Percentiles rank a stretch among this genome's conserved stretches.
These are phyloP conservation scores for Phaffomyces opuntiae DNA, from an alignment of 805 yeast species.

Conservation along the genomic window DNA sequence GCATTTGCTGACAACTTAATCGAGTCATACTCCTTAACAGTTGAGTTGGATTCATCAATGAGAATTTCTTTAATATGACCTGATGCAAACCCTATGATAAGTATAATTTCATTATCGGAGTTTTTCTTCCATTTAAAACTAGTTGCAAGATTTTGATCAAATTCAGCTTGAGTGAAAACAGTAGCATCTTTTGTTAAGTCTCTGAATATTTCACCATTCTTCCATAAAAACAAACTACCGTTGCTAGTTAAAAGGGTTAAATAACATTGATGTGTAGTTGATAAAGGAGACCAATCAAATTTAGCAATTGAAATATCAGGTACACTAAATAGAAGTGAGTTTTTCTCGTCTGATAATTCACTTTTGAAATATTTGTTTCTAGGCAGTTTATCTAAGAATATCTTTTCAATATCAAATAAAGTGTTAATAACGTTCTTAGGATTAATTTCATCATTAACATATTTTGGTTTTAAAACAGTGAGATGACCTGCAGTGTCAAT, in stretches of 20 bases:
- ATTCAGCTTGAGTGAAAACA: constrained; percentile 9
- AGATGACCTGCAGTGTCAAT: constrained; percentile 16
- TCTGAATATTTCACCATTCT: constrained; percentile 10
- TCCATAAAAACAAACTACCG: constrained; percentile 11
- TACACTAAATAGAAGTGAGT: constrained; percentile 11
- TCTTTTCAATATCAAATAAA: constrained; percentile 12
- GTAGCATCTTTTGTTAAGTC: constrained; percentile 8
- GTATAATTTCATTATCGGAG: not conserved
- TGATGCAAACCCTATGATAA: constrained; percentile 16
- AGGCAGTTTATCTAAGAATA: constrained; percentile 12
- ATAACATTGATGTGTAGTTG: constrained; percentile 6
- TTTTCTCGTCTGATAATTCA: constrained; percentile 14
- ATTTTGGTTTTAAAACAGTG: constrained; percentile 18
- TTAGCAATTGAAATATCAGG: constrained; percentile 9
- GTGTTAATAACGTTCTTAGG: constrained; percentile 9
- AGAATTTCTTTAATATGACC: constrained; percentile 9
- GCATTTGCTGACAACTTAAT: too few species aligned
- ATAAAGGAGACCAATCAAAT: constrained; percentile 20
- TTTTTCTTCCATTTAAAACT: constrained; percentile 16
- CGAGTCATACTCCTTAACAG: too few species aligned
- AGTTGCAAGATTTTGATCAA: constrained; percentile 11
- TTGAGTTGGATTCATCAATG: too few species aligned
- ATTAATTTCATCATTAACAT: constrained; percentile 6
- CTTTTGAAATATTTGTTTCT: constrained; percentile 5
- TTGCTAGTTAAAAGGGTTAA: constrained; percentile 18